A percentile compares a stretch with the other conserved stretches of the same genome.
These are phyloP conservation scores for Corynascus novoguineensis DNA, from an alignment of 495 filamentous ascomycete species.

Conservation along the genomic window DNA sequence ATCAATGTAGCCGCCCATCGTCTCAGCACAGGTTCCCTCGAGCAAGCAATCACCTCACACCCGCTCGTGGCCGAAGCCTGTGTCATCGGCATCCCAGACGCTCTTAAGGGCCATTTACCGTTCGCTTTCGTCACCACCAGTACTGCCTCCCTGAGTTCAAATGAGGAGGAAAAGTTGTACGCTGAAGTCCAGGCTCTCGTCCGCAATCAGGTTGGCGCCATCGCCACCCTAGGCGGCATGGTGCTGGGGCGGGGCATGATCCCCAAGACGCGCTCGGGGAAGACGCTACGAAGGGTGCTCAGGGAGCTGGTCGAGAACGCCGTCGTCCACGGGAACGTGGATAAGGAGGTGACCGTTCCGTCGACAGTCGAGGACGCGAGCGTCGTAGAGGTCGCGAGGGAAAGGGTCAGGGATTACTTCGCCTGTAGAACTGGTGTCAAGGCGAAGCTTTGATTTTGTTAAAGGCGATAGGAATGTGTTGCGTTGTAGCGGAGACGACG, in stretches of 20 bases:
- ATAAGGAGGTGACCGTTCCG: conserved; percentile 46
- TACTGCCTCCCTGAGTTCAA: conserved; percentile 21
- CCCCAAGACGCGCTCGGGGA: conserved; percentile 82
- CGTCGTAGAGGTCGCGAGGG: conserved; percentile 46
- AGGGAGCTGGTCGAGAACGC: conserved; percentile 72
- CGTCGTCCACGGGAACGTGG: conserved; percentile 46
- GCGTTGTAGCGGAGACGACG: too few species aligned
- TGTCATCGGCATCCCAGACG: conserved; percentile 78
- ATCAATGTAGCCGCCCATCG: conserved; percentile 94
- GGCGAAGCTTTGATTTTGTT: conserved; percentile 59
- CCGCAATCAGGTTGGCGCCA: conserved; percentile 79
- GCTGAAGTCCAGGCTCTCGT: conserved; percentile 59
- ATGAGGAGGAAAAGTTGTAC: conserved; percentile 43
- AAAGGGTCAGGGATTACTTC: conserved; percentile 48
- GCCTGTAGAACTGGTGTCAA: conserved; percentile 46
- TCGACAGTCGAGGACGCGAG: conserved; percentile 51
- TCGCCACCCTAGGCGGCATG: conserved; percentile 77
- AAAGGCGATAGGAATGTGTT: too few species aligned
- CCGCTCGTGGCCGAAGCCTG: conserved; percentile 72
- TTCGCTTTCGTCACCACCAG: conserved; percentile 74
- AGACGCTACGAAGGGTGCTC: conserved; percentile 76
- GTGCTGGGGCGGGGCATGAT: conserved; percentile 86
- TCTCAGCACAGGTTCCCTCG: conserved; percentile 82
- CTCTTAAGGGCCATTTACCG: conserved; percentile 81
- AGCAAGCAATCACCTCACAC: conserved; percentile 82